Percentiles rank a stretch among this genome's conserved stretches.
phyloP scores from a whole-genome alignment of 768 basidiomycete species.

The Boletus edulis region DNA sequence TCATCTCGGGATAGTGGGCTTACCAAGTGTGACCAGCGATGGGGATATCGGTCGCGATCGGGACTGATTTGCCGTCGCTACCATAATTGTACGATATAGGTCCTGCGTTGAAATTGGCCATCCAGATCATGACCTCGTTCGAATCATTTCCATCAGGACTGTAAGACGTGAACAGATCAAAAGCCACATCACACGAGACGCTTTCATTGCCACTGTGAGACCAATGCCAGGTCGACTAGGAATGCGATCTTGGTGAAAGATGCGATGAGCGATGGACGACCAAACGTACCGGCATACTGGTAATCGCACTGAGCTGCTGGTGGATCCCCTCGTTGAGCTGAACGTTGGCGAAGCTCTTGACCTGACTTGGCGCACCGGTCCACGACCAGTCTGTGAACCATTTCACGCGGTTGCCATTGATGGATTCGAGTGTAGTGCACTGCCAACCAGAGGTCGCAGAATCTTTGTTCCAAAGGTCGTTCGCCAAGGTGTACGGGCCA shows the following conservation, averaged over 20 bases:
- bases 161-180: constrained; percentile 60
- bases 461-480: constrained; percentile 45
- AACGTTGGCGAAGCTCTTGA: constrained; percentile 65
- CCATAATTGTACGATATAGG: constrained; percentile 54
- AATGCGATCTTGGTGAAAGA: neutral
- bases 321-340: constrained; percentile 50
- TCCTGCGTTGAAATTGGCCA: constrained; percentile 53
- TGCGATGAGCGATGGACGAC: neutral
- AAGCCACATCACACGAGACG: constrained; percentile 56
- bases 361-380: constrained; percentile 37
- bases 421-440: constrained; percentile 45
- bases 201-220: constrained; percentile 39
- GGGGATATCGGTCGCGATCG: constrained; percentile 40
- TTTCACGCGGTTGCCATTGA: constrained; percentile 39
- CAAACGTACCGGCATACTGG: constrained; percentile 50
- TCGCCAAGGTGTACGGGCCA: constrained; percentile 46
- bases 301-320: constrained; percentile 51
- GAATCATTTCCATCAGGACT: constrained; percentile 44
- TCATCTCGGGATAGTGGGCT: neutral
- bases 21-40: constrained; percentile 54
- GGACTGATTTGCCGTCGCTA: constrained; percentile 43
- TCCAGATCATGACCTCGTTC: constrained; percentile 64
- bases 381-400: constrained; percentile 58
- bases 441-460: constrained; percentile 48
- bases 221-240: constrained; percentile 58